Evolutionary conservation across 345 rosid species (phyloP), one percentile per base, ranked within the genome.

Genomic region (Citrus cavaleriei): DNA sequence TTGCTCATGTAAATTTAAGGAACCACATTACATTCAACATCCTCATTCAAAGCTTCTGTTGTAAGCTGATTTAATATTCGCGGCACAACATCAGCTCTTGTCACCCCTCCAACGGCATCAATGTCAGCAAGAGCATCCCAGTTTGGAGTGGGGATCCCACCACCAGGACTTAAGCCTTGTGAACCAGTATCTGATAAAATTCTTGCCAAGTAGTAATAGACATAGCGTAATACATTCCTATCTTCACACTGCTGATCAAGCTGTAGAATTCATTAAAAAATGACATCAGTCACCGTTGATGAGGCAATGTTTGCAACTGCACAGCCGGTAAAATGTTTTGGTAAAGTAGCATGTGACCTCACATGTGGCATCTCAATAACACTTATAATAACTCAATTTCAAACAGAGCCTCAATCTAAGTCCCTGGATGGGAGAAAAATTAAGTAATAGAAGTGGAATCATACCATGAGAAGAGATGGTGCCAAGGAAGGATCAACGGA

Each of bases 51-150:
- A 79, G 98, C 95, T 81, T 97, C 99, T 1, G 80, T 65, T n/a
- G 92, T 92, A 32, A 97, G 93, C 79, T 90, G 98, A 62, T 86
- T 82, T 70, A 97, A 92, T 35, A 97, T 93, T 64, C 98, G 86
- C 9, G 98, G 99, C 24, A 91, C 95, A 81, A 97, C 99, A 82
- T 97, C 99, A 74, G 99, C 99, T 83, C 99, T 89, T 3, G 99
- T 97, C 66, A 97, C 98, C 80, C 99, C 98, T 73, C 99, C 99
- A 86, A 84, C 89, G 69, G 97, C 93, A 90, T 94, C 99, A 74
- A 97, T 93, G 82, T 94, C 98, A 81, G 99, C 99, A 49, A 94
- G 85, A 63, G 99, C 99, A 88, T 97, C 99, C 99, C 99, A 97
- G 79, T 97, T 97, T 59, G 99, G 99, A 72, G 99, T 97, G 34